phyloP scores from a whole-genome alignment of 352 stramenopile species.

The Pythium dissotocum region DNA sequence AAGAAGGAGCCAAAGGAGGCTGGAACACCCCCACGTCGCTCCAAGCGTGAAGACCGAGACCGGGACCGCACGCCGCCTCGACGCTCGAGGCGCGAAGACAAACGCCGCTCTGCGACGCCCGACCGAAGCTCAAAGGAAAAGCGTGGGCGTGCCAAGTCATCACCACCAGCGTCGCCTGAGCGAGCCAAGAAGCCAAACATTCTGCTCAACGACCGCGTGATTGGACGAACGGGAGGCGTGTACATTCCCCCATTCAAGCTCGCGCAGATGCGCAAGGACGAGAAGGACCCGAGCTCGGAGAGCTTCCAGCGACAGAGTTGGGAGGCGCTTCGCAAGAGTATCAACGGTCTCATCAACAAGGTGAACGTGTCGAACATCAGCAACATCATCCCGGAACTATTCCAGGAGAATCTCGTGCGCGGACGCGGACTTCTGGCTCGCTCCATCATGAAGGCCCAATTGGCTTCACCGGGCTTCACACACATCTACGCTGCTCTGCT shows the following conservation, averaged over 20 bases:
- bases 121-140: constrained; percentile 7
- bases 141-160: constrained; percentile 3
- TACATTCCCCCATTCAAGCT: constrained; percentile 94
- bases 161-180: not conserved
- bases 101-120: constrained; percentile 9
- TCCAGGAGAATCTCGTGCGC: constrained; percentile 97
- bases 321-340: constrained; percentile 95
- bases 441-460: constrained; percentile 95
- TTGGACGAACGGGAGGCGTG: constrained; percentile 84
- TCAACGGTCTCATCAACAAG: constrained; percentile 99
- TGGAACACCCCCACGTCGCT: not conserved
- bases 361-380: constrained; percentile 94
- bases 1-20: constrained; percentile 1
- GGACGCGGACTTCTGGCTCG: constrained; percentile 93
- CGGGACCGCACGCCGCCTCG: constrained; percentile 12
- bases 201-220: constrained; percentile 40
- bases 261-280: constrained; percentile 64
- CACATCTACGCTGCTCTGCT: constrained; percentile 97
- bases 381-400: constrained; percentile 95
- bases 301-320: constrained; percentile 93
- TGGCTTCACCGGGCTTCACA: constrained; percentile 95
- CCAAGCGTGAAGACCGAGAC: constrained; percentile 2
- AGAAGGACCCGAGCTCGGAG: constrained; percentile 60
- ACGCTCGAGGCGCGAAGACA: constrained; percentile 12
- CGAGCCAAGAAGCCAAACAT: constrained; percentile 32